Base-by-base conservation (phyloP, 2,329 filamentous ascomycete species). In the Nigrospora osmanthi region DNA sequence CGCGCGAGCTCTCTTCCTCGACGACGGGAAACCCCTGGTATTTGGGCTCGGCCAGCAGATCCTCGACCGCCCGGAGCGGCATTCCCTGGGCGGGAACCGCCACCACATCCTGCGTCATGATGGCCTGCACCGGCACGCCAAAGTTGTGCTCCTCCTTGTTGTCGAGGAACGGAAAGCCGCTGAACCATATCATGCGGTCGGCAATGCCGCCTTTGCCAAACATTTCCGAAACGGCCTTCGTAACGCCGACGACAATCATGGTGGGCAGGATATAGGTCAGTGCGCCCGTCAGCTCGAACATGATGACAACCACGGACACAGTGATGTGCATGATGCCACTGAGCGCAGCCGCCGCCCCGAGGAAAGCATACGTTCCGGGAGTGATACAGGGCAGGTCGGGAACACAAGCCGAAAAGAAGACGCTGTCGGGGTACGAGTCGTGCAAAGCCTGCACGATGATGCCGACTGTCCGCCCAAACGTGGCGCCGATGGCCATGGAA, bases 241-340 rank as follows among this genome's bases (percentile, higher is more conserved):
- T 97, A 31, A 96, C 86, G 40, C 93, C 93, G 3, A 97, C 93
- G 1, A 97, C 93, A 55, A 98, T 96, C 93, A 98, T 98, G 13
- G 91, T 97, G 0, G 93, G 93, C 28, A 98, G 71, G 52, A 98
- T 97, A 60, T 98, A 98, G 2, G 90, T 95, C 48, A 97, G 70
- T 7, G 93, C 93, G n/a, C 93, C 93, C 0, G 93, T 98, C 40
- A 98, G 76, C 66, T 98, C 93, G 59, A 97, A 97, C 93, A 98
- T 97, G 64, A 98, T 98, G 58, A 98, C 93, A 2, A 96, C 91
- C 11, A 98, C 89, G 0, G 90, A 94, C 14, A 98, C 83, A 0
- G 91, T 96, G 50, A 98, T 87, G 64, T 97, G 93, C 91, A 97
- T 98, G 59, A 97, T 96, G 11, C 93, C 93, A 62, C 87, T 91